Base-by-base conservation (phyloP, 2,329 filamentous ascomycete species). In the Claviceps pazoutovae region DNA sequence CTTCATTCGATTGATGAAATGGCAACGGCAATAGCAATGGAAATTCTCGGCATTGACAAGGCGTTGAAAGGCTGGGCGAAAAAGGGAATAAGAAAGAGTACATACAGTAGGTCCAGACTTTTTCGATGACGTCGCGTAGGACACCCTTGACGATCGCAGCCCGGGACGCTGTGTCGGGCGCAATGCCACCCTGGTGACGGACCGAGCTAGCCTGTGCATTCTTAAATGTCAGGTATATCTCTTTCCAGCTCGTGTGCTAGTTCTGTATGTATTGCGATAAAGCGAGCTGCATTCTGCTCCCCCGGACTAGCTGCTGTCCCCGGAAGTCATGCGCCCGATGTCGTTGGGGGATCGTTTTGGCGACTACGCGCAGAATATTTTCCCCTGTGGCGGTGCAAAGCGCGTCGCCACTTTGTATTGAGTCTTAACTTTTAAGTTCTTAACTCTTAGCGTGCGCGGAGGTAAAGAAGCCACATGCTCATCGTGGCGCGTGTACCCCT, bases 71-170 rank as follows among this genome's bases (percentile, higher is more conserved):
- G 30, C 26, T 30, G 26, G 26, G 26, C 8, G 1, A 9, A 9
- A 30, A 30, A 9, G 26, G 26, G 26, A 30, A 9, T 30, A 4
- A n/a, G 36, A 8, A 21, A 19, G 17, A 21, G 26, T n/a, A 50
- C 51, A 7, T 56, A 66, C 64, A 34, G 61, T 61, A 36, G 57
- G 53, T 26, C 58, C 61, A 14, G 64, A 58, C 45, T 55, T 54
- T 16, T 62, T 63, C 13, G 49, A 34, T 8, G 45, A 26, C 42
- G 56, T 63, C 45, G 63, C 61, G 53, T 60, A 66, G 13, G 56
- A 56, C 43, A 56, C 55, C 7, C 39, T 37, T 16, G 38, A 4
- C 19, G 11, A 41, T 19, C 21, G 52, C n/a, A n/a, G 17, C 17
- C 41, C 16, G 21, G 42, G 17, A 19, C 36, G 21, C 34, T 21